A percentile compares a stretch with the other conserved stretches of the same genome.
Evolutionary conservation across 2,329 filamentous ascomycete species (phyloP).

Genomic region (Aspergillus calidoustus): DNA sequence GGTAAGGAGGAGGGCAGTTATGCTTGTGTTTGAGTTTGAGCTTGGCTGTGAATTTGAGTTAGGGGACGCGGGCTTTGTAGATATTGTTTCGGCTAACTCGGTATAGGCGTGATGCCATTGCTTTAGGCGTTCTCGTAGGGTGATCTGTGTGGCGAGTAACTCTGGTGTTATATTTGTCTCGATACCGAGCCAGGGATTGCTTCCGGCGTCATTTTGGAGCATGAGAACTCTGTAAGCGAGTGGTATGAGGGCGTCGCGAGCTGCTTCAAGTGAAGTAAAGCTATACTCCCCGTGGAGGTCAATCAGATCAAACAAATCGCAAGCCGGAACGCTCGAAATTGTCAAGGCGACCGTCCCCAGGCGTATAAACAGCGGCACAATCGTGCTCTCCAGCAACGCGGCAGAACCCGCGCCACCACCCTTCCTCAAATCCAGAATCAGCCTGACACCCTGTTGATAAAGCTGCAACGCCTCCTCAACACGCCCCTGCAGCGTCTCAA

Average conservation of each 20-base stretch:
- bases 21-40: not conserved
- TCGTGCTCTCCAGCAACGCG: slow-evolving; percentile 29
- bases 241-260: slow-evolving; percentile 4
- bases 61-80: not conserved
- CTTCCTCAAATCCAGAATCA: slow-evolving; percentile 29
- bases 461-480: slow-evolving; percentile 33
- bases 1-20: slow-evolving; percentile 2
- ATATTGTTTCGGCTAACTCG: not conserved
- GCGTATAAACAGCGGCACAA: slow-evolving; percentile 37
- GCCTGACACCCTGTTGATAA: slow-evolving; percentile 34
- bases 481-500: slow-evolving; percentile 35
- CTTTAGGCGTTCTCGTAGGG: not conserved
- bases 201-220: slow-evolving; percentile 6
- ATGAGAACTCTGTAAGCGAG: slow-evolving; percentile 7
- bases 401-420: slow-evolving; percentile 18
- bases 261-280: slow-evolving; percentile 28
- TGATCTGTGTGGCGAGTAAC: not conserved
- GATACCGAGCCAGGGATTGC: not conserved
- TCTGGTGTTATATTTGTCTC: not conserved
- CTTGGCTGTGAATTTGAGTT: not conserved
- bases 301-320: slow-evolving; percentile 15
- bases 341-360: slow-evolving; percentile 29
- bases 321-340: slow-evolving; percentile 15
- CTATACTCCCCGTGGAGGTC: not conserved
- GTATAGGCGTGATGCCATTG: slow-evolving; percentile 12